phyloP scores from a whole-genome alignment of 108 stramenopile genomes.

The Nannochloropsis gaditana region DNA sequence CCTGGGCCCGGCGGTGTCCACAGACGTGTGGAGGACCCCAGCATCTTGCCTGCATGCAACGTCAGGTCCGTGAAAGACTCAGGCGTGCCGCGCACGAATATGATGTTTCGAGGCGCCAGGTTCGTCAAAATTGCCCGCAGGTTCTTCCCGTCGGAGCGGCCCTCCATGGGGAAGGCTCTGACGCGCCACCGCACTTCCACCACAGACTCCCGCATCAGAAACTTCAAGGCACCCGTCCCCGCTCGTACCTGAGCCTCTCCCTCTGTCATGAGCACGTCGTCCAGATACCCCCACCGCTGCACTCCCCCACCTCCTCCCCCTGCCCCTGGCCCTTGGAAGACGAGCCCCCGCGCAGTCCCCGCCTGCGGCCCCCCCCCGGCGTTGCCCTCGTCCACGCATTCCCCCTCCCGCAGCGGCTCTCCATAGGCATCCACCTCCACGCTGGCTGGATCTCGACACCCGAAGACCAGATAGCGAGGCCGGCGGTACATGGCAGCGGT shows the following conservation, averaged over 20 bases:
- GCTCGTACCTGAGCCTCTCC: not conserved
- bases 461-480: slow-evolving; percentile 11
- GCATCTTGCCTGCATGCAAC: not conserved
- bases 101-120: not conserved
- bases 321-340: not conserved
- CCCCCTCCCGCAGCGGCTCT: not conserved
- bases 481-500: not conserved
- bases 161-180: not conserved
- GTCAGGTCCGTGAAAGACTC: not conserved
- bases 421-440: slow-evolving; percentile 17
- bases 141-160: not conserved
- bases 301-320: not conserved
- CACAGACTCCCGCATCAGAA: not conserved
- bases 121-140: slow-evolving; percentile 2
- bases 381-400: not conserved
- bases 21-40: not conserved
- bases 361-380: not conserved
- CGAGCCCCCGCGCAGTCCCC: not conserved
- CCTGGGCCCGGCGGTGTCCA: not conserved
- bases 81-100: not conserved
- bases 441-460: not conserved
- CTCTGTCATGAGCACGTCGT: not conserved
- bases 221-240: slow-evolving; percentile 14
- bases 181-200: not conserved
- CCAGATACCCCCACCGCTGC: not conserved